Evolutionary conservation across 2,329 filamentous ascomycete species (phyloP), one percentile per base, ranked within the genome.

Genomic region (Aspergillus hortae): DNA sequence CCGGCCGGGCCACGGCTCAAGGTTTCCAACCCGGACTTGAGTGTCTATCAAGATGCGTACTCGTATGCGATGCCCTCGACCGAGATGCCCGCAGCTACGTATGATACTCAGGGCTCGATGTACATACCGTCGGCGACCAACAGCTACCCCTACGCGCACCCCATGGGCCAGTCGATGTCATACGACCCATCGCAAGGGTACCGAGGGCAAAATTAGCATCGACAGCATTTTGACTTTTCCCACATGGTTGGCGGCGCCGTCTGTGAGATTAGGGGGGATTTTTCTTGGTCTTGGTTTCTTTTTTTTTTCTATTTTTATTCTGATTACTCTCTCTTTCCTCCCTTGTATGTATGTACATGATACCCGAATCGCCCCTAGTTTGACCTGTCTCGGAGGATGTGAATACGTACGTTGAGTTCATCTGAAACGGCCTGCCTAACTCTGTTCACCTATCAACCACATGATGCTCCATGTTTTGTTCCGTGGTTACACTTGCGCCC

Each of bases 61-160:
- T 58, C 44, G 23, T 54, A 54, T 25, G 54, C 59, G 6, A 53
- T 67, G 25, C 62, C 65, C 46, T 59, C 62, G 44, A 58, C 61
- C 21, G 61, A 61, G 40, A 56, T 59, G 46, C 56, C 52, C 57
- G 35, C 35, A 38, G 35, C 6, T 12, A 47, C 51, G 7, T 64
- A 61, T 51, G 61, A 61, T 51, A 49, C 54, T 15, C 63, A 57
- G 25, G 57, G 51, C 25, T 52, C 55, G 15, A 48, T 64, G 44
- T 67, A 61, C 49, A 49, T 65, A 30, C 67, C 67, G 21, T 52
- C 59, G 6, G 56, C 57, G 46, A 55, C 59, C 45, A 51, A 56
- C 52, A 42, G 52, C 50, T 60, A 58, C 56, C 27, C 53, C 38
- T 57, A 53, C 40, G 54, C 53, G 17, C 52, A 57, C 10, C 46